These are phyloP conservation scores for Hysterangium stoloniferum DNA, from an alignment of 768 basidiomycete species.

Conservation along the genomic window DNA sequence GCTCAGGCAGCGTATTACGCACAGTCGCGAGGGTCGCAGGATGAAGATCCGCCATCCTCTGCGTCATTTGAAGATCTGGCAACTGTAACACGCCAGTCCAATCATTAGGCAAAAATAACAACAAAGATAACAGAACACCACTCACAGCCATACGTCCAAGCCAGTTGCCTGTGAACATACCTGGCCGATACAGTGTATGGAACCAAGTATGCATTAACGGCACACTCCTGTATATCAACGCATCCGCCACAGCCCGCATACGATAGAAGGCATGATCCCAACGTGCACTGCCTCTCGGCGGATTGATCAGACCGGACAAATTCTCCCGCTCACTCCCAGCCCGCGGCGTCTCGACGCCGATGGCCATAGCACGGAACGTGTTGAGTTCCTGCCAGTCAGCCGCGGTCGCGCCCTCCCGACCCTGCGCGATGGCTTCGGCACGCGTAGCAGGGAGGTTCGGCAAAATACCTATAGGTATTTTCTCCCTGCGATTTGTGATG, in stretches of 20 bases:
- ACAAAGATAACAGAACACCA: not conserved
- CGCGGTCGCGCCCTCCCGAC: not conserved
- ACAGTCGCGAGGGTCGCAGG: conserved; percentile 3
- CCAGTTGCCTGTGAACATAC: conserved; percentile 6
- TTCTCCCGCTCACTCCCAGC: conserved; percentile 1
- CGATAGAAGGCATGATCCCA: conserved; percentile 8
- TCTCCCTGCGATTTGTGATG: conserved; percentile 5
- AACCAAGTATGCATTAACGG: not conserved
- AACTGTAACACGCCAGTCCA: not conserved
- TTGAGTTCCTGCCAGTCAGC: conserved; percentile 1
- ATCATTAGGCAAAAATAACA: not conserved
- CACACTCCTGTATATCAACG: not conserved
- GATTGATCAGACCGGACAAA: not conserved
- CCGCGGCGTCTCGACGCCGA: conserved; percentile 2
- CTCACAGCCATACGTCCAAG: conserved; percentile 4
- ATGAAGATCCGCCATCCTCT: not conserved
- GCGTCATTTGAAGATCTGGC: not conserved
- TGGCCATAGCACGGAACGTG: not conserved
- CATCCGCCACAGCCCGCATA: not conserved
- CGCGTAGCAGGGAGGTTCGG: not conserved
- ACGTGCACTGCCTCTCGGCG: not conserved
- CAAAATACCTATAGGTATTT: not conserved
- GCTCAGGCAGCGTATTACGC: not conserved
- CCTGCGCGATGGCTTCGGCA: not conserved
- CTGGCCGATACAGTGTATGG: conserved; percentile 1